Conservation (phyloP, 768 basidiomycete genomes). For the Boletellus sp. region DNA sequence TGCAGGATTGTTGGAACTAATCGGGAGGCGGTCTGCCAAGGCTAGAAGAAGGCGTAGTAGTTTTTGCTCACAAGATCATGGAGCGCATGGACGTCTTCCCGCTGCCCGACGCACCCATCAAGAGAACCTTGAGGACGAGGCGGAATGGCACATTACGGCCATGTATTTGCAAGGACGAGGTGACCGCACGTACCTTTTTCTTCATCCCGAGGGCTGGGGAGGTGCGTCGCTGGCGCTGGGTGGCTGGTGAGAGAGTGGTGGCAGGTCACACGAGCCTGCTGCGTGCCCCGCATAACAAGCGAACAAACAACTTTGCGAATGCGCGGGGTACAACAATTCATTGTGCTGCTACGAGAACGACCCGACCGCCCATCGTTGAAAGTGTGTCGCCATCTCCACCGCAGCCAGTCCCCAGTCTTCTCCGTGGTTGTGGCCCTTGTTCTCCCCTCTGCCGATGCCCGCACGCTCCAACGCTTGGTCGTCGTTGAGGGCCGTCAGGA, state of each 20-base stretch:
- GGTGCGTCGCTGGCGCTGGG: neutral
- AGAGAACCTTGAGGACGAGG: constrained; percentile 62
- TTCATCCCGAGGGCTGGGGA: constrained; percentile 20
- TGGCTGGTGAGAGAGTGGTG: neutral
- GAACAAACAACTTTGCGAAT: neutral
- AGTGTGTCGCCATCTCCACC: constrained; percentile 82
- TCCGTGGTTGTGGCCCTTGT: constrained; percentile 93
- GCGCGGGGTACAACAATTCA: constrained; percentile 7
- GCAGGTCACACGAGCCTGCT: no score
- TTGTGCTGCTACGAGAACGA: constrained; percentile 43
- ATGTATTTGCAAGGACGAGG: neutral
- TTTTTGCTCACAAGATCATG: constrained; percentile 84
- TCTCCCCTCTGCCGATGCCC: constrained; percentile 68
- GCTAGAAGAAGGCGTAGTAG: neutral
- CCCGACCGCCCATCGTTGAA: constrained; percentile 66
- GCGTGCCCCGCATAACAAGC: neutral
- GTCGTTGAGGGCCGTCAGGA: constrained; percentile 87
- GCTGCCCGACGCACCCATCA: constrained; percentile 96
- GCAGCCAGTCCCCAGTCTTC: constrained; percentile 98
- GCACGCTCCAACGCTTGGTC: constrained; percentile 94
- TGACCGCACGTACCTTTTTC: constrained; percentile 26
- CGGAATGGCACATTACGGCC: neutral
- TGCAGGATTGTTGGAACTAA: constrained; percentile 90
- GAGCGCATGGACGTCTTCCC: constrained; percentile 98
- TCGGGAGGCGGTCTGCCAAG: constrained; percentile 8